Evolutionary conservation across 139 green algal genomes (phyloP), one percentile per base, ranked within the genome.

Genomic region (Tetradesmus lagerheimii): DNA sequence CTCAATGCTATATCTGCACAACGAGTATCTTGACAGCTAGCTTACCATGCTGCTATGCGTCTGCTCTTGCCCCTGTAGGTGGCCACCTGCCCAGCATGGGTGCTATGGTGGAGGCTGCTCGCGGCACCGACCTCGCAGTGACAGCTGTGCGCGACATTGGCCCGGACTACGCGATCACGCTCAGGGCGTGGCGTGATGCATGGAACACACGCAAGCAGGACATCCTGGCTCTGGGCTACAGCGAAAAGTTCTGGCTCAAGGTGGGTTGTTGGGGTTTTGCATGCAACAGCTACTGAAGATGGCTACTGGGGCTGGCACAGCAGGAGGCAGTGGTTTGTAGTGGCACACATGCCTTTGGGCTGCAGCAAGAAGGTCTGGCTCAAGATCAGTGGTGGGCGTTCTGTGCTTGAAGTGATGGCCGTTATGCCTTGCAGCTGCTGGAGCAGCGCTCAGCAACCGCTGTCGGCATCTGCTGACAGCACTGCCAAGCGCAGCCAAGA

Each of bases 131-230:
- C 35, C 87, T 96, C 34, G 57, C n/a, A 5, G 76, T 82, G 18
- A 82, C 76, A 6, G 41, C 41, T 14, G 80, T 91, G 80, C 57
- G 64, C 16, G 96, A 99, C 93, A 99, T 99, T 62, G 97, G 97
- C 15, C 94, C 94, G 0, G 91, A 99, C 91, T 99, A 99, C 88
- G 97, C 97, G 2, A 89, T 98, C 67, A 99, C 97, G 35, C 93
- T 99, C 91, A 91, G 96, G 1, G 91, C 91, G 23, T 99, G 97
- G 97, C 88, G 96, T 16, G 25, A 86, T 0, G 86, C 91, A 0
- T 95, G 93, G 93, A 94, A 97, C 84, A 66, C 84, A 47, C 67
- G 86, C 25, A 92, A 85, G 78, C 45, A 74, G 27, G 43, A 86
- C 18, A 67, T 89, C 25, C 89, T 96, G 57, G 37, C 84, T 0